These are phyloP conservation scores for Pseudogymnoascus sp. DNA, from an alignment of 2,329 filamentous ascomycete species.

Conservation along the genomic window DNA sequence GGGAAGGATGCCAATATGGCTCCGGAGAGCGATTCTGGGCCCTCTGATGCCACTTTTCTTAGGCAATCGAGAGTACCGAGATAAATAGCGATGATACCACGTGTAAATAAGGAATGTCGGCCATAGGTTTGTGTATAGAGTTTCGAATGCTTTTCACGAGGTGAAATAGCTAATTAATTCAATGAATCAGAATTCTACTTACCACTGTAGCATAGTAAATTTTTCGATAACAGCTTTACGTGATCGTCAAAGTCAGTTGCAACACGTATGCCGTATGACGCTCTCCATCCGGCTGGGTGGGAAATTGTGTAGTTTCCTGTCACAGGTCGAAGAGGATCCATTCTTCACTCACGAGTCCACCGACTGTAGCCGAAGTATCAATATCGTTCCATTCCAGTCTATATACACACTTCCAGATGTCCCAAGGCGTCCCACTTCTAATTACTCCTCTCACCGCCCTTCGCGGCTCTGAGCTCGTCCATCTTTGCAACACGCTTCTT, in stretches of 20 bases:
- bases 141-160: not conserved
- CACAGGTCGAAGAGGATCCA: not conserved
- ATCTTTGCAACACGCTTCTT: slow-evolving; percentile 98
- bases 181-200: not conserved
- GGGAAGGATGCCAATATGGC: not conserved
- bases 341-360: not conserved
- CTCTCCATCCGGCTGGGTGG: not conserved
- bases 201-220: not conserved
- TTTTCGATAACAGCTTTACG: not conserved
- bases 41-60: not conserved
- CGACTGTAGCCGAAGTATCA: not conserved
- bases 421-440: slow-evolving; percentile 33
- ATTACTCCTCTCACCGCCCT: slow-evolving; percentile 80
- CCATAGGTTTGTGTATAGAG: not conserved
- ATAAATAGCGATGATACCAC: not conserved
- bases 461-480: slow-evolving; percentile 85
- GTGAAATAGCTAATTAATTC: not conserved
- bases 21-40: not conserved
- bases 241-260: not conserved
- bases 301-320: not conserved
- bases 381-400: slow-evolving; percentile 11
- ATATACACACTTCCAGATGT: slow-evolving; percentile 19
- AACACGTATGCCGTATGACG: not conserved
- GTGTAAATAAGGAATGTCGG: not conserved
- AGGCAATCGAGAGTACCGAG: not conserved